phyloP scores from a whole-genome alignment of 1,284 basidiomycete species.

The Ceratobasidium sp. region DNA sequence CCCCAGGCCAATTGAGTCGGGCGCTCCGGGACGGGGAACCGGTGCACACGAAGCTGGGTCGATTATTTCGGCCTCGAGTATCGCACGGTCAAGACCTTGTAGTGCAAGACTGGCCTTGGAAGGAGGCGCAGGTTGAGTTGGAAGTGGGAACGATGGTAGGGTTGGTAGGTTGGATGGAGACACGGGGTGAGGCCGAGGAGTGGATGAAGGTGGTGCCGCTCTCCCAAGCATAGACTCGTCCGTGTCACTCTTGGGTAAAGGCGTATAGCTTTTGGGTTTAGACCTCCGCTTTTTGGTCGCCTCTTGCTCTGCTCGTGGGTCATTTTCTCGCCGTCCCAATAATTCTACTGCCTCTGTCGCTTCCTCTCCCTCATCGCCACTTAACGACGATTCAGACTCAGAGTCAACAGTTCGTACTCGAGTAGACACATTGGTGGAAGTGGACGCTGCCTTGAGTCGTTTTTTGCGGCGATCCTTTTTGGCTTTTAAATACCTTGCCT shows the following conservation, averaged over 20 bases:
- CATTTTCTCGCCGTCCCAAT: conserved; percentile 35
- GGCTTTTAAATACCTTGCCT: conserved; percentile 71
- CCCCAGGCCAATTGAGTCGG: conserved; percentile 56
- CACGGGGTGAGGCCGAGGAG: conserved; percentile 52
- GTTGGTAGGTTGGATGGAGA: conserved; percentile 53
- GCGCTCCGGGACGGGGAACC: conserved; percentile 60
- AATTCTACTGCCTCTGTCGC: conserved; percentile 43
- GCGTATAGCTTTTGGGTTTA: conserved; percentile 20
- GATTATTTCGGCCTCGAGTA: conserved; percentile 77
- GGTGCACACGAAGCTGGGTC: conserved; percentile 65
- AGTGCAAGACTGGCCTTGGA: conserved; percentile 73
- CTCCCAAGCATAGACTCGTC: conserved; percentile 44
- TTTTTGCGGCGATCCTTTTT: conserved; percentile 72
- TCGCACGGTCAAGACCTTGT: conserved; percentile 80
- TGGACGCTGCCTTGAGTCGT: conserved; percentile 57
- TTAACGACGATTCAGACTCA: conserved; percentile 42
- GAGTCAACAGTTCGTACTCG: conserved; percentile 33
- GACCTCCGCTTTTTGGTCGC: conserved; percentile 46
- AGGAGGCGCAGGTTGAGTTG: conserved; percentile 74
- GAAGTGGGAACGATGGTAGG: conserved; percentile 77
- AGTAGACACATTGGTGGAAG: conserved; percentile 54
- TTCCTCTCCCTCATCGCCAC: conserved; percentile 39
- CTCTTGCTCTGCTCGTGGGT: conserved; percentile 47
- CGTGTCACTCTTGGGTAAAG: neutral
- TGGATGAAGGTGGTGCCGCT: conserved; percentile 42